Conservation (phyloP, 768 basidiomycete genomes). For the Leccinum incarnatum region DNA sequence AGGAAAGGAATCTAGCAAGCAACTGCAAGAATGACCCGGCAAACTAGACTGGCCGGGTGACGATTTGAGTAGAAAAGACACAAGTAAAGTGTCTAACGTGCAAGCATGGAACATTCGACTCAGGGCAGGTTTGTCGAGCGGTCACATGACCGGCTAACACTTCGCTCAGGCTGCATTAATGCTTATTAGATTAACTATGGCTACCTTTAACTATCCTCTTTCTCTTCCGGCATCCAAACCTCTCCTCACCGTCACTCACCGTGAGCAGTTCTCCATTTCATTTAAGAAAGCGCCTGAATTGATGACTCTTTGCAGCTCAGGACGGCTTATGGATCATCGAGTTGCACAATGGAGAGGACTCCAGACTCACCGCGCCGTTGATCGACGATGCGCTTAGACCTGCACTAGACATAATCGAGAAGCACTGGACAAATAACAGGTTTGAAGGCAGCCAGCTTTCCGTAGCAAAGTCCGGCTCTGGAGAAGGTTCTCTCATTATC, state of each 20-base stretch:
- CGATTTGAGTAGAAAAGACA: neutral
- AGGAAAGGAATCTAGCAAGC: no score
- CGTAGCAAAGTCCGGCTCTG: constrained; percentile 32
- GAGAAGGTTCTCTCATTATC: constrained; percentile 71
- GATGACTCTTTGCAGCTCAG: constrained; percentile 32
- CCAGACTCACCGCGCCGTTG: constrained; percentile 57
- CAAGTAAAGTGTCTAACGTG: neutral
- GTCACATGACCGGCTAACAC: constrained; percentile 16
- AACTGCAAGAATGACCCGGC: no score
- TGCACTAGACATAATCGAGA: constrained; percentile 70
- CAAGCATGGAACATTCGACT: constrained; percentile 16
- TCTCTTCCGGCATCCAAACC: constrained; percentile 49
- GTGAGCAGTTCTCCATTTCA: constrained; percentile 35
- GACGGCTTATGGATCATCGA: constrained; percentile 72
- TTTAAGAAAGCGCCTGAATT: neutral
- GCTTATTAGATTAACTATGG: constrained; percentile 2
- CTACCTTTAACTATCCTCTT: constrained; percentile 32
- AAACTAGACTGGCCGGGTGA: no score
- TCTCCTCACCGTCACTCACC: constrained; percentile 65
- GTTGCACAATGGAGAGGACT: constrained; percentile 76
- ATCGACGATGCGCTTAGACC: constrained; percentile 62
- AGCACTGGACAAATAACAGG: constrained; percentile 62
- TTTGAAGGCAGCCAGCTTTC: constrained; percentile 42
- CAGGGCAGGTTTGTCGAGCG: constrained; percentile 25
- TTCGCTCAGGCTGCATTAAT: no score